Percentiles rank a stretch among this genome's conserved stretches.
Evolutionary conservation across 2,329 filamentous ascomycete species (phyloP).

Genomic region (Spiromastix sp.): DNA sequence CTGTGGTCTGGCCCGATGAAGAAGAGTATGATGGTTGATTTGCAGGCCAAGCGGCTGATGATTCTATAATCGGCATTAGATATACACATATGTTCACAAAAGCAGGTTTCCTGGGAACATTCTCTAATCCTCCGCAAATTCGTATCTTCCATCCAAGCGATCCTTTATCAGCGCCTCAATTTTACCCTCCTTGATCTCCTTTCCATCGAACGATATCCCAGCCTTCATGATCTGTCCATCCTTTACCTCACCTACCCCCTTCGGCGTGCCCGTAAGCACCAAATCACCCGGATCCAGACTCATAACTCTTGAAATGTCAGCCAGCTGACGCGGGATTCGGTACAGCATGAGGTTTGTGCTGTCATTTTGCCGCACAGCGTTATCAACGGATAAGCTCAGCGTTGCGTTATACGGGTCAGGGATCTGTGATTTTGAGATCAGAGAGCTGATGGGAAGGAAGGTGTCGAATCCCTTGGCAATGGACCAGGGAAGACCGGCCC

Average conservation of each 20-base stretch:
- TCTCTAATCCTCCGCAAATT: conserved; percentile 59
- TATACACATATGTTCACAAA: background rate
- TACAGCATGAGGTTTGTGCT: conserved; percentile 94
- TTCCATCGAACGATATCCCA: conserved; percentile 66
- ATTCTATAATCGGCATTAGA: background rate
- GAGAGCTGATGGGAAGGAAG: conserved; percentile 75
- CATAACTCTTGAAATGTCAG: conserved; percentile 92
- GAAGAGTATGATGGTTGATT: conserved; percentile 14
- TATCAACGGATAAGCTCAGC: conserved; percentile 77
- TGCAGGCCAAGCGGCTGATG: conserved; percentile 4
- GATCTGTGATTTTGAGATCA: conserved; percentile 71
- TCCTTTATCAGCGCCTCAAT: conserved; percentile 80
- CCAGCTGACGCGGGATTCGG: conserved; percentile 73
- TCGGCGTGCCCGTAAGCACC: conserved; percentile 91
- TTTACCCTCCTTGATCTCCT: conserved; percentile 72
- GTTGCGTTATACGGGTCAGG: conserved; percentile 81
- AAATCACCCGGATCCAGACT: conserved; percentile 85
- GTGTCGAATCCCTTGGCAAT: conserved; percentile 98
- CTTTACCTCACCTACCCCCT: conserved; percentile 79
- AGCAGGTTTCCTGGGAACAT: too few species aligned
- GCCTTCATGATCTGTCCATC: conserved; percentile 81
- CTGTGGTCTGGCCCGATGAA: conserved; percentile 19
- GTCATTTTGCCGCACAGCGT: conserved; percentile 66
- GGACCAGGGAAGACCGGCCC: conserved; percentile 89
- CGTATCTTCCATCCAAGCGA: conserved; percentile 58